Evolutionary conservation across 441 rosid species (phyloP).

Genomic region (Raphanus hybrid): DNA sequence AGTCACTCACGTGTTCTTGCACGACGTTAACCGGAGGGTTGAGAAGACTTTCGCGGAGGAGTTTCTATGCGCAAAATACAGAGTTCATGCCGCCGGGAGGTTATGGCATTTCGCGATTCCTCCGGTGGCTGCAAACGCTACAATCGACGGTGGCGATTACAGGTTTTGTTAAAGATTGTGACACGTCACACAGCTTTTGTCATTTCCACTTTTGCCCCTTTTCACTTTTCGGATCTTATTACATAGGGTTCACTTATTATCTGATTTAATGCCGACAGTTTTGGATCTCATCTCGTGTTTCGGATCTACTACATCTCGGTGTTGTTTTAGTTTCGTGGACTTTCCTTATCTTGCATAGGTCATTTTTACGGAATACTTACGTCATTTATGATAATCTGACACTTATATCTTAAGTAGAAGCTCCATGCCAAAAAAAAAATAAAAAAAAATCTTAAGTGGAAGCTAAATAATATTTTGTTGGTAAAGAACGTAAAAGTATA

Average conservation of each 20-base stretch:
- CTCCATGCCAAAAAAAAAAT: no score
- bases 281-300: conserved; percentile 23
- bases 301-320: not conserved
- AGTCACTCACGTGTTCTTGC: conserved; percentile 57
- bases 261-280: conserved; percentile 32
- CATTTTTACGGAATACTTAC: not conserved
- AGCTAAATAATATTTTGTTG: not conserved
- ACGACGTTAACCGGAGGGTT: conserved; percentile 53
- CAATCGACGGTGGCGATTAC: conserved; percentile 23
- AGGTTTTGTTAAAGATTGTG: conserved; percentile 35
- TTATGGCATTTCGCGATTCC: conserved; percentile 55
- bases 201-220: conserved; percentile 32
- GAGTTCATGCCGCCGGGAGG: conserved; percentile 49
- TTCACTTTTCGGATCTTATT: no score
- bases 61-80: conserved; percentile 48
- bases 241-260: conserved; percentile 30
- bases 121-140: conserved; percentile 37
- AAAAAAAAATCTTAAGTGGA: not conserved
- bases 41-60: conserved; percentile 51
- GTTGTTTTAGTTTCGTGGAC: conserved; percentile 1
- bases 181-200: not conserved
- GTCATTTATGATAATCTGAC: not conserved
- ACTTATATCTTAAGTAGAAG: conserved; percentile 1
- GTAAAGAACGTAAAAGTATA: not conserved
- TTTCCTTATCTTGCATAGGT: not conserved